Conservation (phyloP, 495 filamentous ascomycete species). For the Tetracladium marchalianum region DNA sequence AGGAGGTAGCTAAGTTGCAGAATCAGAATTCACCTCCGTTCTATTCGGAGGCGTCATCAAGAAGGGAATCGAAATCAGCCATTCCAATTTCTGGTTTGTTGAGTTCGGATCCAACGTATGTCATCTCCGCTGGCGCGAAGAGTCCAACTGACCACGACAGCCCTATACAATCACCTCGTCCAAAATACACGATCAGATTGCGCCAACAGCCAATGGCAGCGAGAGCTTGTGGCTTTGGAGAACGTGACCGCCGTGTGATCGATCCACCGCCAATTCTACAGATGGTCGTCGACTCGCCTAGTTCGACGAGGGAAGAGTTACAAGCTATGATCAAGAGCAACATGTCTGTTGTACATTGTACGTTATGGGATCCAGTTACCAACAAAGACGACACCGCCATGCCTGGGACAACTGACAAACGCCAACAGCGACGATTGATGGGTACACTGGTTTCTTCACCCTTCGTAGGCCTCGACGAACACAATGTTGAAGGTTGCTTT, state of each 20-base stretch:
- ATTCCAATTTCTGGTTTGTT: constrained; percentile 10
- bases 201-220: constrained; percentile 88
- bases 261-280: constrained; percentile 95
- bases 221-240: constrained; percentile 87
- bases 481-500: constrained; percentile 65
- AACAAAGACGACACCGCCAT: constrained; percentile 49
- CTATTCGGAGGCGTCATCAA: too few relatives aligned
- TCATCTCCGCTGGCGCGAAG: neutral
- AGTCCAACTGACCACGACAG: constrained; percentile 1
- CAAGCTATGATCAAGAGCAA: constrained; percentile 56
- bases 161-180: neutral
- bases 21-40: too few relatives aligned
- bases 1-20: too few relatives aligned
- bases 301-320: constrained; percentile 39
- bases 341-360: constrained; percentile 78
- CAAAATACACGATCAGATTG: constrained; percentile 51
- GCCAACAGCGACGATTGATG: constrained; percentile 61
- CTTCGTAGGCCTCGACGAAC: constrained; percentile 58
- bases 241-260: constrained; percentile 84
- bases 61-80: neutral
- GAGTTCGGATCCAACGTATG: constrained; percentile 8
- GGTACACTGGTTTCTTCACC: constrained; percentile 68
- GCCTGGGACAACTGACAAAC: constrained; percentile 38
- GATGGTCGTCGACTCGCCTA: constrained; percentile 61
- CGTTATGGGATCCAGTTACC: constrained; percentile 53